Evolutionary conservation across 352 stramenopile species (phyloP).

Genomic region (Globisporangium nagaii): DNA sequence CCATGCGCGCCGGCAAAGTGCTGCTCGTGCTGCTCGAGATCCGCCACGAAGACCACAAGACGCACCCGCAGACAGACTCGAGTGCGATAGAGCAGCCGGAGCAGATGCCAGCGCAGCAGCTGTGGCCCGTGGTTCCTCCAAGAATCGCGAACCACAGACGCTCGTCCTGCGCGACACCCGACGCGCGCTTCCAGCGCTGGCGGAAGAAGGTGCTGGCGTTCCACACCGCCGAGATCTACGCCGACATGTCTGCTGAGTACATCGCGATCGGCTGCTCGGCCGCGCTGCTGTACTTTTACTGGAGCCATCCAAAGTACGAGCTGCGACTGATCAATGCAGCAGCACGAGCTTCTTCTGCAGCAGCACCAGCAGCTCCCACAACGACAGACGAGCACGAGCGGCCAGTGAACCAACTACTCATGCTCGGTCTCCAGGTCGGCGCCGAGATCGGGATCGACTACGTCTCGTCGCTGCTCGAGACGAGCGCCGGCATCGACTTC

Average conservation of each 20-base stretch:
- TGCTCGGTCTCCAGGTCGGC: slow-evolving; percentile 12
- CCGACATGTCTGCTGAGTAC: slow-evolving; percentile 38
- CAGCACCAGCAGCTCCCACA: background rate
- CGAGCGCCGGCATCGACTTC: slow-evolving; percentile 21
- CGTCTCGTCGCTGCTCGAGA: slow-evolving; percentile 19
- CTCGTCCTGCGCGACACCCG: background rate
- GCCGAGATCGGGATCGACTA: slow-evolving; percentile 20
- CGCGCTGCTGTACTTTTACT: slow-evolving; percentile 23
- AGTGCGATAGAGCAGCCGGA: background rate
- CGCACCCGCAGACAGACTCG: background rate
- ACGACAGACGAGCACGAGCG: background rate
- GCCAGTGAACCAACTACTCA: slow-evolving; percentile 7
- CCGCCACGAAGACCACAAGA: background rate
- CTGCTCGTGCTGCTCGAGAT: slow-evolving; percentile 10
- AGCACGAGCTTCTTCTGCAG: background rate
- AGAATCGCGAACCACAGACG: no score
- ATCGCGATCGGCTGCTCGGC: slow-evolving; percentile 32
- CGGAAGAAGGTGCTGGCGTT: slow-evolving; percentile 12
- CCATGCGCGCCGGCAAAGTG: slow-evolving; percentile 19
- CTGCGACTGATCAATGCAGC: background rate
- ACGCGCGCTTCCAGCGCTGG: slow-evolving; percentile 9
- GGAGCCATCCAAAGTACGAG: slow-evolving; percentile 26
- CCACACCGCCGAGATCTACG: slow-evolving; percentile 21
- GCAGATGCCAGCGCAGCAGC: background rate
- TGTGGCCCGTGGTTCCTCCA: no score